A percentile compares a stretch with the other conserved stretches of the same genome.
Evolutionary conservation across 768 basidiomycete genomes (phyloP).

Genomic region (Amanita subjunquillea): DNA sequence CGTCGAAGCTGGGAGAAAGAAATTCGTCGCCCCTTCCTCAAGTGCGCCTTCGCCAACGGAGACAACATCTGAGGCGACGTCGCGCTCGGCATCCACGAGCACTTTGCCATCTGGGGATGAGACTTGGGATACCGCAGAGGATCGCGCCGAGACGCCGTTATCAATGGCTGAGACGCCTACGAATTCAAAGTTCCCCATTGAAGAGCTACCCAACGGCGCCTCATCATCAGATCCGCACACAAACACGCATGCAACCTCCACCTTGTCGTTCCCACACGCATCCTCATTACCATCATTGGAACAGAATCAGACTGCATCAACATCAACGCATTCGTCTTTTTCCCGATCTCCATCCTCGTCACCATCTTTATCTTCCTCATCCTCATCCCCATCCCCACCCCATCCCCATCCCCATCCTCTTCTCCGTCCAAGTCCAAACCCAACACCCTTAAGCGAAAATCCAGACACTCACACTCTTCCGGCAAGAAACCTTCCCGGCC

Average conservation of each 20-base stretch:
- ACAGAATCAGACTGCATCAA: background rate
- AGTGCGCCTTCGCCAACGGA: background rate
- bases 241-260: background rate
- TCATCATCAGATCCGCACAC: background rate
- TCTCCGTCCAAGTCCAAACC: slow-evolving; percentile 7
- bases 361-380: slow-evolving; percentile 4
- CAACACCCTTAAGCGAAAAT: slow-evolving; percentile 2
- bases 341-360: slow-evolving; percentile 1
- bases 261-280: background rate
- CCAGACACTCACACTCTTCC: background rate
- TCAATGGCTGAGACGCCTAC: background rate
- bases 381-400: slow-evolving; percentile 3
- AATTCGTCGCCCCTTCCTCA: background rate
- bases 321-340: background rate
- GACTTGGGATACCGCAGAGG: background rate
- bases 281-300: background rate
- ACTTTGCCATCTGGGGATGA: background rate
- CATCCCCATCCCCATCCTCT: slow-evolving; percentile 4
- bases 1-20: background rate
- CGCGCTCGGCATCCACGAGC: background rate
- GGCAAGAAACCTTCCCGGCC: background rate
- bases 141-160: background rate
- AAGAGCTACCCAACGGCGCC: background rate
- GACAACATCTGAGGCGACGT: background rate
- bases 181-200: background rate